Base-by-base conservation (phyloP, 345 rosid species). In the Geranium rotundifolium region DNA sequence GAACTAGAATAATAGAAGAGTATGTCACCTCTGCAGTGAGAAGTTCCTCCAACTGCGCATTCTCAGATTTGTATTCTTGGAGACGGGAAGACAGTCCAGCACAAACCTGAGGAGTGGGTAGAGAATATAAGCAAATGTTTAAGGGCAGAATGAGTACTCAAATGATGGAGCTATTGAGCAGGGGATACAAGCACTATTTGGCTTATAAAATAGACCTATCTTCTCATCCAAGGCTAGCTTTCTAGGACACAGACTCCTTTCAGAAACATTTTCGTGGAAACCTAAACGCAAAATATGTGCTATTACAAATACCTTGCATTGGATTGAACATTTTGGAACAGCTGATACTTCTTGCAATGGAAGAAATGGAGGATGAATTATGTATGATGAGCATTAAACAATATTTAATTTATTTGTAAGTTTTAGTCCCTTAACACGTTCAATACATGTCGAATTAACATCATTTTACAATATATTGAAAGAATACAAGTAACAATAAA, bases 11-110 rank as follows among this genome's bases (percentile, higher is more conserved):
- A 18, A 17, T 62, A 20, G 29, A 19, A 19, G 3, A 5, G 17
- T 14, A 37, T 31, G 60, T 84, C 76, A 88, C 99, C 96, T 95
- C 99, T 18, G 96, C 84, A 71, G 75, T 73, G 65, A 95, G 92
- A 85, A 95, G 97, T 75, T 95, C 99, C 81, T 95, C 99, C 71
- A 95, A 83, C 77, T 95, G 97, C 63, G 96, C 86, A 83, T 90
- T 95, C 80, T 95, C 99, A 69, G 83, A 81, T 75, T 95, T 95
- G 72, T 85, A 85, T 72, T 90, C 99, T 79, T 90, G 99, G 72
- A 95, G 95, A 66, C 99, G 97, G 65, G 89, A 78, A 64, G 93
- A 86, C 69, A 95, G 92, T 70, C 97, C 97, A 78, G 91, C 88
- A 73, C 97, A 90, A 63, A 90, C 92, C 99, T 95, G 74, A 63